Evolutionary conservation across 2,329 filamentous ascomycete species (phyloP), one percentile per base, ranked within the genome.

Genomic region (Herpotrichia juniperi): DNA sequence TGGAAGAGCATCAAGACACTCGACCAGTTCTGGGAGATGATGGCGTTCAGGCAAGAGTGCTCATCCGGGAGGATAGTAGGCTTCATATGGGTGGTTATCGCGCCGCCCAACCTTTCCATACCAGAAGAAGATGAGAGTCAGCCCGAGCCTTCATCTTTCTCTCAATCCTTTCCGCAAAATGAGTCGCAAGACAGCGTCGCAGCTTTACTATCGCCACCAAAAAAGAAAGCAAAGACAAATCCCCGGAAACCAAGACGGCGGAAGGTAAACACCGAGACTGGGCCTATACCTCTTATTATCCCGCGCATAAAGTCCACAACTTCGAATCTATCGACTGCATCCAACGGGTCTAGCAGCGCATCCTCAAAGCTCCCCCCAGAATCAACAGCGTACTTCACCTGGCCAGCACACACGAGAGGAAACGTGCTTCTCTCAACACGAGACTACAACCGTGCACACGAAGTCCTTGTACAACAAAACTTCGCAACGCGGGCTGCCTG

Each of bases 1-100:
- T 99, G 94, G 94, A 89, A 87, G 69, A 92, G 89, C 53, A 87
- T 97, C 21, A 87, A 83, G 68, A 89, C 86, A 0, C 77, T 99
- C 34, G 90, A 93, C n/a, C 87, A 93, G 61, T 99, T 99, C 67
- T 99, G 94, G 94, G 94, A 99, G 56, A 89, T 96, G 83, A 97
- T 99, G 93, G 88, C 93, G 0, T 97, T 90, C 68, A 83, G 94
- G 50, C 94, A 97, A 71, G 94, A 99, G 69, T 99, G 94, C 68
- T 96, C 93, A 0, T 91, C 92, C 28, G 96, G 94, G 0, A 83
- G 93, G 16, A 81, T 96, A 67, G 96, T 96, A 0, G 96, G 96
- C 0, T 99, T 99, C 62, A 81, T 97, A 22, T 99, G 96, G 93
- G 78, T 97, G 22, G 87, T 97, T 0, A 89, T 97, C 42, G 82